Conservation (phyloP, 768 basidiomycete genomes). For the Leucocoprinus leucothites region DNA sequence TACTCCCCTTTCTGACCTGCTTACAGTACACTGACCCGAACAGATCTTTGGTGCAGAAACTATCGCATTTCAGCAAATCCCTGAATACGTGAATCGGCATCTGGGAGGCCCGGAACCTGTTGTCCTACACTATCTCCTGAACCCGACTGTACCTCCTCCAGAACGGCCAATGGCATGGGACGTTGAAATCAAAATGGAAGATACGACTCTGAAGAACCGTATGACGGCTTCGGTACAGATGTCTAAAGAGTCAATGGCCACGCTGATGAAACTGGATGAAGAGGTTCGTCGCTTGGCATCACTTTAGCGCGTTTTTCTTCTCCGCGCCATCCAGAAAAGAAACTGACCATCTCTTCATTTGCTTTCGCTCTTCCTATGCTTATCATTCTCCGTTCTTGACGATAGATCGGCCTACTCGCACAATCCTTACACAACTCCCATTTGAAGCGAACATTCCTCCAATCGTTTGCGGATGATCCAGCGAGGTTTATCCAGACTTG, state of each 20-base stretch:
- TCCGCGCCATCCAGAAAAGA: too few relatives aligned
- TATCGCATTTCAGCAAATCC: constrained; percentile 75
- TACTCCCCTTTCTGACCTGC: not conserved
- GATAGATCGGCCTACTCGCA: constrained; percentile 75
- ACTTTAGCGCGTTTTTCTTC: not conserved
- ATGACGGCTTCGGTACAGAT: constrained; percentile 71
- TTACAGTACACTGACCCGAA: not conserved
- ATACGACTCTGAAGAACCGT: constrained; percentile 64
- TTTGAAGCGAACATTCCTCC: constrained; percentile 82
- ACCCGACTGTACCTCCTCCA: constrained; percentile 58
- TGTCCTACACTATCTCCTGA: constrained; percentile 71
- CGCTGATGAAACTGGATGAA: constrained; percentile 76
- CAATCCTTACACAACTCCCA: constrained; percentile 87
- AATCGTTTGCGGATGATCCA: constrained; percentile 78
- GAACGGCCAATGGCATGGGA: constrained; percentile 81
- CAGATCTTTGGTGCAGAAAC: constrained; percentile 73
- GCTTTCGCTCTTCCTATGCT: too few relatives aligned
- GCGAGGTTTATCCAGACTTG: constrained; percentile 83
- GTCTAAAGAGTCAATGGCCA: constrained; percentile 67
- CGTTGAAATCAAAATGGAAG: constrained; percentile 86
- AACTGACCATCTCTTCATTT: too few relatives aligned
- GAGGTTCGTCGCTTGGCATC: constrained; percentile 51
- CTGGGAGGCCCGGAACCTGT: constrained; percentile 78
- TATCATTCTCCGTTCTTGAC: not conserved
- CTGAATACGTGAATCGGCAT: constrained; percentile 81